Evolutionary conservation across 1,139 yeast species (phyloP).

Genomic region (Hansenula sp.): DNA sequence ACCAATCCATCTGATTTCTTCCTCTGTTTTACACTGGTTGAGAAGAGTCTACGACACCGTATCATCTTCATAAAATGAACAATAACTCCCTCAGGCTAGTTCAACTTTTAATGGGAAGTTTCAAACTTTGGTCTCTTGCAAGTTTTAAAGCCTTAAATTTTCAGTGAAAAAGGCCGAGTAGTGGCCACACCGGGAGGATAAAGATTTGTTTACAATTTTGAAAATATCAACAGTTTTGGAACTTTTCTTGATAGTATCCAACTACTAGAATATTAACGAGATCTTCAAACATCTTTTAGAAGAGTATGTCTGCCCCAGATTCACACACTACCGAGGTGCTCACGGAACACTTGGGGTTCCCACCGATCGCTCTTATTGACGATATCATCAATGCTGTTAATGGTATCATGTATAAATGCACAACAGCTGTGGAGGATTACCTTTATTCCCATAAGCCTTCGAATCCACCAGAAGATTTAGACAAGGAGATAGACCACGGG

Average conservation of each 20-base stretch:
- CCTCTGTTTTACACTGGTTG: not conserved
- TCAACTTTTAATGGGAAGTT: no score
- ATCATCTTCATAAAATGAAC: not conserved
- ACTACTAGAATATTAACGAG: no score
- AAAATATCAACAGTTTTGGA: no score
- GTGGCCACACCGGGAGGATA: no score
- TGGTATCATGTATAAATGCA: constrained; percentile 78
- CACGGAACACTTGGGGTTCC: constrained; percentile 84
- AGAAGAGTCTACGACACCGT: not conserved
- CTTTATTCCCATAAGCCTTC: constrained; percentile 25
- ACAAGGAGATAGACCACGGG: constrained; percentile 63
- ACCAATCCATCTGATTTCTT: not conserved
- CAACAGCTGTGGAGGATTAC: constrained; percentile 73
- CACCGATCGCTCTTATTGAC: constrained; percentile 83
- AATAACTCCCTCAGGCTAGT: no score
- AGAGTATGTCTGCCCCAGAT: constrained; percentile 41
- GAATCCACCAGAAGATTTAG: constrained; percentile 28
- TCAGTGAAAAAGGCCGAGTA: no score
- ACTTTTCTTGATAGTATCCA: no score
- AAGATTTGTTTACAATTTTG: no score
- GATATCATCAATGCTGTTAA: constrained; percentile 89
- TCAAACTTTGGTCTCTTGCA: no score
- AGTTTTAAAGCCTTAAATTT: no score
- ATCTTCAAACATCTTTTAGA: no score
- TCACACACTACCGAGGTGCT: constrained; percentile 52